Evolutionary conservation across 192 early-diverging fungal species (phyloP).

Genomic region (Umbelopsis isabellina): DNA sequence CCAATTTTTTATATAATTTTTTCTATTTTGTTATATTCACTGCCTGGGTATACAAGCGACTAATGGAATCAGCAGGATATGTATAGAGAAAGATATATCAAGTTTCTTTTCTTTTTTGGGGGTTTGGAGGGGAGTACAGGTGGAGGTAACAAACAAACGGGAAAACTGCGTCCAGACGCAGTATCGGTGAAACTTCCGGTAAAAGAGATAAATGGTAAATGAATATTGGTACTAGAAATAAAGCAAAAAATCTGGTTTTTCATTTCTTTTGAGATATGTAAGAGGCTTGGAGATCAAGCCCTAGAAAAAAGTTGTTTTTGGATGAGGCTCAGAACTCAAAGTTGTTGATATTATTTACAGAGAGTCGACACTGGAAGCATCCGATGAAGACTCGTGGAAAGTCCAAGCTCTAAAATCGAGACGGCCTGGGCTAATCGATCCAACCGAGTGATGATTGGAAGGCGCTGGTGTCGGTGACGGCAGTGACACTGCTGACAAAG

Average conservation of each 20-base stretch:
- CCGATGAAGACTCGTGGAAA: background rate
- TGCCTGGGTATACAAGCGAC: too few species aligned
- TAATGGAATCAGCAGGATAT: too few species aligned
- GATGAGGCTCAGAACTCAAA: too few species aligned
- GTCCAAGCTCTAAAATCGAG: background rate
- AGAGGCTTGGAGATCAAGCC: too few species aligned
- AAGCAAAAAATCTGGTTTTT: background rate
- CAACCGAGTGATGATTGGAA: background rate
- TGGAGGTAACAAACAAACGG: background rate
- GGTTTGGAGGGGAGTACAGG: background rate
- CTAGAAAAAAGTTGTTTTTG: too few species aligned
- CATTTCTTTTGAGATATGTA: background rate
- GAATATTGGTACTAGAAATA: background rate
- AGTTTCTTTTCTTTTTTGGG: background rate
- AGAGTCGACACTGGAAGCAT: constrained; percentile 12
- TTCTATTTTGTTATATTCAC: too few species aligned
- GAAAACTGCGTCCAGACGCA: constrained; percentile 19
- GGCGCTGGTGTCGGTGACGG: background rate
- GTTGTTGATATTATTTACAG: background rate
- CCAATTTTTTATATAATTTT: too few species aligned
- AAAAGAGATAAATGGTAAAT: background rate
- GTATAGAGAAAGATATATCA: too few species aligned
- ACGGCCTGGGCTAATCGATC: background rate
- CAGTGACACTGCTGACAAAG: background rate
- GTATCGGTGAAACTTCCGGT: background rate